Percentiles rank a stretch among this genome's conserved stretches.
Evolutionary conservation across 1,284 basidiomycete species (phyloP).

Genomic region (Pseudozyma flocculosa): DNA sequence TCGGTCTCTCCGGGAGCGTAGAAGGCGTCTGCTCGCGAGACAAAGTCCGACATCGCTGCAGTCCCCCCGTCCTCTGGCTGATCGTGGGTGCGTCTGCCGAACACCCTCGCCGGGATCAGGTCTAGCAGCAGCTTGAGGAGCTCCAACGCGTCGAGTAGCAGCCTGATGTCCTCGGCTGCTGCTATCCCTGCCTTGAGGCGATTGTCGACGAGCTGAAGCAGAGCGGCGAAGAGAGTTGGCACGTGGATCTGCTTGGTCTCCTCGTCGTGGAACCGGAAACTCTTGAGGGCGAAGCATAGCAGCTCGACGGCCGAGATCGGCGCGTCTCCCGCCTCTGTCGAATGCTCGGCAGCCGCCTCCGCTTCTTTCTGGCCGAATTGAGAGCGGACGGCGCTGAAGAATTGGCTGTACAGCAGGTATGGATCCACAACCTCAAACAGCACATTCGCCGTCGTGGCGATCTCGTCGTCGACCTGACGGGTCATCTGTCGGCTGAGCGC

Average conservation of each 20-base stretch:
- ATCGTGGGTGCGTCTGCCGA: constrained; percentile 15
- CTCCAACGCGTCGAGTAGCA: constrained; percentile 23
- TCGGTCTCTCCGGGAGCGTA: constrained; percentile 34
- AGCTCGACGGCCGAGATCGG: constrained; percentile 53
- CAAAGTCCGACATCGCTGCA: constrained; percentile 9
- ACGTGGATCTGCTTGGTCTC: constrained; percentile 77
- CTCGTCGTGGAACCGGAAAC: constrained; percentile 75
- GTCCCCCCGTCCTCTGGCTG: neutral
- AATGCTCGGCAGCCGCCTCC: constrained; percentile 39
- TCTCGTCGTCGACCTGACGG: constrained; percentile 59
- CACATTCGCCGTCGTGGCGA: constrained; percentile 80
- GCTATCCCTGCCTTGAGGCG: neutral
- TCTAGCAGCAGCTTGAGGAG: constrained; percentile 37
- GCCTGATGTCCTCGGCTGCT: neutral
- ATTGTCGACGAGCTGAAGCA: constrained; percentile 19
- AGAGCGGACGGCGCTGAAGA: constrained; percentile 63
- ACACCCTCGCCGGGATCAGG: constrained; percentile 40
- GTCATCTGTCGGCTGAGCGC: constrained; percentile 64
- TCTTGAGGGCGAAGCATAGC: constrained; percentile 68
- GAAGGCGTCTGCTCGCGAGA: constrained; percentile 18
- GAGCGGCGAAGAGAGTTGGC: constrained; percentile 60
- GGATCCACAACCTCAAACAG: constrained; percentile 93
- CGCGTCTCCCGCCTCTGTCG: neutral
- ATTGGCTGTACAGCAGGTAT: constrained; percentile 76
- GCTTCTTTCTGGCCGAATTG: constrained; percentile 57